Percentiles rank a stretch among this genome's conserved stretches.
These are phyloP conservation scores for Pyrenophora seminiperda DNA, from an alignment of 2,329 filamentous ascomycete genomes.

Conservation along the genomic window DNA sequence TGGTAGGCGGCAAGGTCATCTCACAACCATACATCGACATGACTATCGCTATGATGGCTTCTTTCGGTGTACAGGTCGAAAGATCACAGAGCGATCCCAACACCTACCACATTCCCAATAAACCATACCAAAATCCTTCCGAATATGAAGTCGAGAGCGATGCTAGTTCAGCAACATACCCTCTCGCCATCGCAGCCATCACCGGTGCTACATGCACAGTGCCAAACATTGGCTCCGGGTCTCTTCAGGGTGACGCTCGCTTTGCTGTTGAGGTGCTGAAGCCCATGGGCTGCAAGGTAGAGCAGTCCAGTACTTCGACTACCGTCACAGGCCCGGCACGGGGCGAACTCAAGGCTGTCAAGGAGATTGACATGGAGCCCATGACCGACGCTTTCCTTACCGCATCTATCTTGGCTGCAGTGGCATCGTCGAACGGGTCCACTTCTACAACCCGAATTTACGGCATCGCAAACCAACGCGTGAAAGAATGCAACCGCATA, in stretches of 20 bases:
- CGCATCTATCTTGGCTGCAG: conserved; percentile 88
- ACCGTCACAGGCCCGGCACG: conserved; percentile 86
- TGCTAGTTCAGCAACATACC: conserved; percentile 96
- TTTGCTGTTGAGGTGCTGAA: conserved; percentile 88
- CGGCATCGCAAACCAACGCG: conserved; percentile 95
- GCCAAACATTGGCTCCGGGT: conserved; percentile 91
- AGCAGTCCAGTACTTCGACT: conserved; percentile 83
- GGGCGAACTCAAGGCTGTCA: conserved; percentile 74
- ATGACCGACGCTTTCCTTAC: conserved; percentile 99
- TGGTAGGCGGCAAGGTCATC: conserved; percentile 96
- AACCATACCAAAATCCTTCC: conserved; percentile 77
- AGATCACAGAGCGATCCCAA: conserved; percentile 79
- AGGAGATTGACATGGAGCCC: conserved; percentile 94
- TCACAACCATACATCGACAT: conserved; percentile 98
- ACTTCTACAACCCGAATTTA: conserved; percentile 77
- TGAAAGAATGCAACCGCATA: conserved; percentile 98
- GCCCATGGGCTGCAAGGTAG: conserved; percentile 92
- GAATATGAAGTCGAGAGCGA: conserved; percentile 96
- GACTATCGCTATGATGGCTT: conserved; percentile 96
- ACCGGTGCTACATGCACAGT: conserved; percentile 95
- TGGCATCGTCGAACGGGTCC: conserved; percentile 71
- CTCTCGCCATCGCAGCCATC: conserved; percentile 90
- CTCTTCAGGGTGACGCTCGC: conserved; percentile 90
- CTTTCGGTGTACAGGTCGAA: conserved; percentile 83
- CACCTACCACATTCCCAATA: conserved; percentile 91